These are phyloP conservation scores for Thelonectria olida DNA, from an alignment of 2,329 filamentous ascomycete genomes.

Conservation along the genomic window DNA sequence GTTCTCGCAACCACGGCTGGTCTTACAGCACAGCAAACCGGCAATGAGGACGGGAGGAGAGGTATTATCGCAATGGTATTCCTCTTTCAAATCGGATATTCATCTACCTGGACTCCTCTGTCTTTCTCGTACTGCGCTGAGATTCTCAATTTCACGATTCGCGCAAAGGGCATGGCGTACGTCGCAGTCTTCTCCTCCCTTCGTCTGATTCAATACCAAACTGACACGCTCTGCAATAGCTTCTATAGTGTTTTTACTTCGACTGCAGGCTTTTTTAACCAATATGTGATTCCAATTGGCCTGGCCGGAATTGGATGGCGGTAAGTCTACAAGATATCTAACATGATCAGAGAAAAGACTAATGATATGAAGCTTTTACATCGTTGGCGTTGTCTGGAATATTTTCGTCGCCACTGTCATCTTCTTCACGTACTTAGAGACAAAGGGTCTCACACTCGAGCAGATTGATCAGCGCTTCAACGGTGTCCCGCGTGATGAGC, in stretches of 20 bases:
- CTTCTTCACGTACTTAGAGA: slow-evolving; percentile 22
- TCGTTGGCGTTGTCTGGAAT: slow-evolving; percentile 20
- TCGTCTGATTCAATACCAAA: not conserved
- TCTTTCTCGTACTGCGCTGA: slow-evolving; percentile 24
- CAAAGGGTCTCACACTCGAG: slow-evolving; percentile 20
- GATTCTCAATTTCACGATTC: slow-evolving; percentile 22
- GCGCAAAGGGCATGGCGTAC: slow-evolving; percentile 22
- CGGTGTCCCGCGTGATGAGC: slow-evolving; percentile 18
- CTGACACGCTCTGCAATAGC: not conserved
- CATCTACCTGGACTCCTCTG: slow-evolving; percentile 20
- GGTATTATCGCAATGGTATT: slow-evolving; percentile 25
- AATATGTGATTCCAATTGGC: slow-evolving; percentile 22
- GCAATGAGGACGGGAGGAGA: slow-evolving; percentile 7
- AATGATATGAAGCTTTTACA: slow-evolving; percentile 10
- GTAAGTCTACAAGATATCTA: not conserved
- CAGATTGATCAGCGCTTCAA: slow-evolving; percentile 26
- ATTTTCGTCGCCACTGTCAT: slow-evolving; percentile 11
- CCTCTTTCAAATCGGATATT: slow-evolving; percentile 25
- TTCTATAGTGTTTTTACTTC: slow-evolving; percentile 20
- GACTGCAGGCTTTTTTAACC: slow-evolving; percentile 18
- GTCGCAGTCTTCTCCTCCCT: not conserved
- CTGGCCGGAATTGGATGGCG: slow-evolving; percentile 18
- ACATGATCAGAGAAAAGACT: not conserved
- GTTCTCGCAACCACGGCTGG: slow-evolving; percentile 21
- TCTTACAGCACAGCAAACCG: slow-evolving; percentile 17